Conservation (phyloP, 2,329 filamentous ascomycete species). For the Fusarium graminum region DNA sequence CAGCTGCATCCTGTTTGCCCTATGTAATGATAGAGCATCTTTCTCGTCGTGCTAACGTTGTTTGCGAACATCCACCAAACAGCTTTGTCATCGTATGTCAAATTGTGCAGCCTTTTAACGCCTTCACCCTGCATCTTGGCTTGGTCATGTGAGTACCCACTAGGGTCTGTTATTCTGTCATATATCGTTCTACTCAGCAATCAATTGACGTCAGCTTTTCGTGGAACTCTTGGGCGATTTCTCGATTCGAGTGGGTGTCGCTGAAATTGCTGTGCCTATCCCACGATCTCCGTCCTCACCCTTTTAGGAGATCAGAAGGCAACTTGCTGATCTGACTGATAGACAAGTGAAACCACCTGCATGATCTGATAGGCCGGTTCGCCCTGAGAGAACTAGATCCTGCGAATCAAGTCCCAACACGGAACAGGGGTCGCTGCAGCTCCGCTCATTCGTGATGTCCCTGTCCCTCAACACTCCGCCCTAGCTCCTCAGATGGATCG, state of each 20-base stretch:
- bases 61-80: not conserved
- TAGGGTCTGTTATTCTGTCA: constrained; percentile 12
- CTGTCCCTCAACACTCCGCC: constrained; percentile 23
- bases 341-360: not conserved
- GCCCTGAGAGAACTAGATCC: constrained; percentile 3
- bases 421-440: constrained; percentile 15
- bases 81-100: constrained; percentile 8
- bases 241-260: not conserved
- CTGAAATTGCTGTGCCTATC: not conserved
- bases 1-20: not conserved
- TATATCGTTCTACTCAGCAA: not conserved
- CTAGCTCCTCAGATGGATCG: constrained; percentile 2
- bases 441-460: constrained; percentile 7
- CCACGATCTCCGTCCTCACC: not conserved
- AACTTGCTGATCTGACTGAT: not conserved
- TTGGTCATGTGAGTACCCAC: constrained; percentile 45
- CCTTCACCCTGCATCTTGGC: constrained; percentile 40
- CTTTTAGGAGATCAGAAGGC: constrained; percentile 3
- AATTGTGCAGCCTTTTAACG: constrained; percentile 6
- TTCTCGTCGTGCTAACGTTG: not conserved
- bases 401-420: constrained; percentile 2
- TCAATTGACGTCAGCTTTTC: not conserved
- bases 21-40: not conserved
- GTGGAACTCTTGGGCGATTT: not conserved
- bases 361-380: constrained; percentile 22